These are phyloP conservation scores for Solanum paucissectum DNA, from an alignment of 257 asterid species.

Conservation along the genomic window DNA sequence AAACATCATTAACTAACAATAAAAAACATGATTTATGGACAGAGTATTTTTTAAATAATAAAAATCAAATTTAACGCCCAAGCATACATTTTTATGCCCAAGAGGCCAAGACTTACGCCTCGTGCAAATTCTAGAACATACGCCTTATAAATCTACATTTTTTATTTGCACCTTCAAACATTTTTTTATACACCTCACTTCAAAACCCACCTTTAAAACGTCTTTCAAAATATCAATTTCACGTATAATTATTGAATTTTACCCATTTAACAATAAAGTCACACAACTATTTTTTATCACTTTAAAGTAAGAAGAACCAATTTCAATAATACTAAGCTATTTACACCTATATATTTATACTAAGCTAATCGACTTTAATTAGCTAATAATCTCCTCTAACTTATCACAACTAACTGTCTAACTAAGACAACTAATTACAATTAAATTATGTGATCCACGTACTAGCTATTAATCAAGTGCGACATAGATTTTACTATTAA, in stretches of 20 bases:
- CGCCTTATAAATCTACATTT: too few relatives aligned
- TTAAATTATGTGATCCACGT: not conserved
- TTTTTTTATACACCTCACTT: too few relatives aligned
- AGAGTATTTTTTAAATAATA: too few relatives aligned
- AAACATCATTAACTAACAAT: not conserved
- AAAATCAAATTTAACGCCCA: too few relatives aligned
- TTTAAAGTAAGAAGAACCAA: not conserved
- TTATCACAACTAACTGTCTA: not conserved
- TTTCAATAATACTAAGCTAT: too few relatives aligned
- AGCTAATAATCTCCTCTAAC: not conserved
- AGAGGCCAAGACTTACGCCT: not conserved
- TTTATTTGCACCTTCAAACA: not conserved
- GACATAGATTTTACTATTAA: too few relatives aligned
- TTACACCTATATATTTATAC: not conserved
- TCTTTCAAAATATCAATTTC: too few relatives aligned
- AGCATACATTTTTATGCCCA: not conserved
- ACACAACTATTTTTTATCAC: not conserved
- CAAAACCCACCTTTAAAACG: rapidly evolving
- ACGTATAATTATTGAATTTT: too few relatives aligned
- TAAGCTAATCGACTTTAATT: not conserved
- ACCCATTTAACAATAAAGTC: not conserved
- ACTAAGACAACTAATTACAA: too few relatives aligned
- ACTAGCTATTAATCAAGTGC: not conserved
- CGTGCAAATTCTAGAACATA: not conserved
- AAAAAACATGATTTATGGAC: too few relatives aligned